Conservation (phyloP, 495 filamentous ascomycete species). For the Extremus antarcticus region DNA sequence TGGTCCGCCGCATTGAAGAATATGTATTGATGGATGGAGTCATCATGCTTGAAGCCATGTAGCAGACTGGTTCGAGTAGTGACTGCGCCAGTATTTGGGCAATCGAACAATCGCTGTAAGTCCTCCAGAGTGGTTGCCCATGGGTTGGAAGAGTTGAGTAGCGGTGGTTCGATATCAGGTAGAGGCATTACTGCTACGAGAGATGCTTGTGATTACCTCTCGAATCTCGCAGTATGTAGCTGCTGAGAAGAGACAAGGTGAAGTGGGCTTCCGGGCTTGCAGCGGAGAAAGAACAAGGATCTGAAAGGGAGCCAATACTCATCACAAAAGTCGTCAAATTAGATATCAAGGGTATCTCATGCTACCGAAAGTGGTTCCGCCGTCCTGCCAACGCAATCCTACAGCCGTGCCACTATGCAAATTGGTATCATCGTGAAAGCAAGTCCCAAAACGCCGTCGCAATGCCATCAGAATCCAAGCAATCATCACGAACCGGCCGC, state of each 20-base stretch:
- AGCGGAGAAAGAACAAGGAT: background rate
- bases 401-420: background rate
- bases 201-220: no score
- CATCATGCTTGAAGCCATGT: slow-evolving; percentile 48
- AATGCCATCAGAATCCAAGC: background rate
- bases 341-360: no score
- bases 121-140: slow-evolving; percentile 56
- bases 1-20: slow-evolving; percentile 31
- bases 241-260: background rate
- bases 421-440: background rate
- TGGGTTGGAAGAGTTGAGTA: slow-evolving; percentile 59
- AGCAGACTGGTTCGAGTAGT: slow-evolving; percentile 56
- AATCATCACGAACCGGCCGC: no score
- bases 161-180: slow-evolving; percentile 44
- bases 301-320: background rate
- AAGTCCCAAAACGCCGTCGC: background rate
- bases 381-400: background rate
- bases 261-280: no score
- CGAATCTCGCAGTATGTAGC: no score
- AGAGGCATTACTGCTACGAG: slow-evolving; percentile 12
- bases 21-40: slow-evolving; percentile 32
- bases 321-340: background rate
- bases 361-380: background rate
- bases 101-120: slow-evolving; percentile 44
- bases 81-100: slow-evolving; percentile 52